Percentiles rank a stretch among this genome's conserved stretches.
Evolutionary conservation across 768 basidiomycete genomes (phyloP).

Genomic region (Boletales sp.): DNA sequence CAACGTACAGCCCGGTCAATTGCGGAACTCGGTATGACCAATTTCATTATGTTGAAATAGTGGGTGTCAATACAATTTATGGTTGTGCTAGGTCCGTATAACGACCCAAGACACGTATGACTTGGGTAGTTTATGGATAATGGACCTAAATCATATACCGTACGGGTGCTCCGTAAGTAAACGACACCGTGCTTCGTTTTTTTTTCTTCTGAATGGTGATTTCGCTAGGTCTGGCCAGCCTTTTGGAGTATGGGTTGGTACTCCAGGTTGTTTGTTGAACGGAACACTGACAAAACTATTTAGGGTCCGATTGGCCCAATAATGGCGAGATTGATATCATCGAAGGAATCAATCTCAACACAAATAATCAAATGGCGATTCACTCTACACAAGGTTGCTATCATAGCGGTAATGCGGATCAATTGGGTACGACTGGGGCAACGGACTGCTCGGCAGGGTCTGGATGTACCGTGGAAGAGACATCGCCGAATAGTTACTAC

Average conservation of each 20-base stretch:
- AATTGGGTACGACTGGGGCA: slow-evolving; percentile 31
- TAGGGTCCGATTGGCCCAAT: slow-evolving; percentile 37
- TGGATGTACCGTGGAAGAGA: slow-evolving; percentile 31
- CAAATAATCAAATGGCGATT: slow-evolving; percentile 53
- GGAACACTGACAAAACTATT: background rate
- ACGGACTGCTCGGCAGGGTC: slow-evolving; percentile 22
- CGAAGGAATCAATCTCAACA: slow-evolving; percentile 53
- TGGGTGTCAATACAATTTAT: background rate
- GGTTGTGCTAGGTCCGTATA: slow-evolving; percentile 38
- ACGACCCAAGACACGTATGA: slow-evolving; percentile 41
- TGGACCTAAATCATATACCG: slow-evolving; percentile 47
- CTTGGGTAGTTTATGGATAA: slow-evolving; percentile 44
- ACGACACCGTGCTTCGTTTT: background rate
- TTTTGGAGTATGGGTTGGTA: slow-evolving; percentile 30
- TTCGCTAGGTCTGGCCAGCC: slow-evolving; percentile 27
- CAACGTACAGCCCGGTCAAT: slow-evolving; percentile 45
- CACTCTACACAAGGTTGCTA: slow-evolving; percentile 44
- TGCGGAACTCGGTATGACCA: slow-evolving; percentile 55
- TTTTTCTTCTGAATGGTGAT: background rate
- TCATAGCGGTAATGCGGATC: slow-evolving; percentile 25
- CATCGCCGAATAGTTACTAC: slow-evolving; percentile 27
- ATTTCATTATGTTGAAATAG: background rate
- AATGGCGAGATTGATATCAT: slow-evolving; percentile 59
- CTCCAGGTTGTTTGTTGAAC: background rate
- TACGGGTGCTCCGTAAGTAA: slow-evolving; percentile 55